phyloP scores from a whole-genome alignment of 2,329 filamentous ascomycete species.

The Fusarium longipes region DNA sequence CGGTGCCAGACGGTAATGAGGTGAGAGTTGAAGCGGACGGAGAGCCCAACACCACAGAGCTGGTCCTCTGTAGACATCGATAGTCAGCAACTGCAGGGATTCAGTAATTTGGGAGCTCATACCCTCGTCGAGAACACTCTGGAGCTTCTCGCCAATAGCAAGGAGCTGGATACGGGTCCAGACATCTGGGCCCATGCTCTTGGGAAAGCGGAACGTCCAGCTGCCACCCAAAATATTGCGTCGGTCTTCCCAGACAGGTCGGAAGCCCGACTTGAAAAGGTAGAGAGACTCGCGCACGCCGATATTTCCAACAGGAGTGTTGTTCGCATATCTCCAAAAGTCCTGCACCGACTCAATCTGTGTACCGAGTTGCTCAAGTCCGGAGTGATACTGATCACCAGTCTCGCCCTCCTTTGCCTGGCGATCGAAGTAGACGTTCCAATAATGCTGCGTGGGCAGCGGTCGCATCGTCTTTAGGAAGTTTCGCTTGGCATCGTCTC shows the following conservation, averaged over 20 bases:
- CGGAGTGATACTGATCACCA: constrained; percentile 61
- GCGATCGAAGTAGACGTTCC: constrained; percentile 77
- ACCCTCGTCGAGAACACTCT: constrained; percentile 78
- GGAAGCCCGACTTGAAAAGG: constrained; percentile 82
- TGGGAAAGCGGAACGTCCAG: constrained; percentile 92
- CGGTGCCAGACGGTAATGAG: constrained; percentile 95
- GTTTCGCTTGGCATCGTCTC: constrained; percentile 85
- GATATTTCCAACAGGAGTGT: constrained; percentile 80
- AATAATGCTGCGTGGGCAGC: constrained; percentile 82
- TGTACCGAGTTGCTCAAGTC: constrained; percentile 70
- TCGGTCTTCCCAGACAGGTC: constrained; percentile 85
- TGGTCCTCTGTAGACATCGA: constrained; percentile 71
- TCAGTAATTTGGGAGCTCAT: constrained; percentile 44
- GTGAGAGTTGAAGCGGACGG: constrained; percentile 88
- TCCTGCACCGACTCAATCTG: constrained; percentile 85
- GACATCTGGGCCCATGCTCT: constrained; percentile 76
- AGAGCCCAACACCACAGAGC: constrained; percentile 89
- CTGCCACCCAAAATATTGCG: constrained; percentile 87
- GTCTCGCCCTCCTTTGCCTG: constrained; percentile 53
- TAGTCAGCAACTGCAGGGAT: constrained; percentile 19
- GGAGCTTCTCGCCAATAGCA: constrained; percentile 84
- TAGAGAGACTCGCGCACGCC: constrained; percentile 82
- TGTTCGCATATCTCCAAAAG: constrained; percentile 86
- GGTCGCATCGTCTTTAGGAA: constrained; percentile 79
- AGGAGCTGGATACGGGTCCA: constrained; percentile 86